Conservation (phyloP, 2,329 filamentous ascomycete species). For the Dactylonectria estremocensis region DNA sequence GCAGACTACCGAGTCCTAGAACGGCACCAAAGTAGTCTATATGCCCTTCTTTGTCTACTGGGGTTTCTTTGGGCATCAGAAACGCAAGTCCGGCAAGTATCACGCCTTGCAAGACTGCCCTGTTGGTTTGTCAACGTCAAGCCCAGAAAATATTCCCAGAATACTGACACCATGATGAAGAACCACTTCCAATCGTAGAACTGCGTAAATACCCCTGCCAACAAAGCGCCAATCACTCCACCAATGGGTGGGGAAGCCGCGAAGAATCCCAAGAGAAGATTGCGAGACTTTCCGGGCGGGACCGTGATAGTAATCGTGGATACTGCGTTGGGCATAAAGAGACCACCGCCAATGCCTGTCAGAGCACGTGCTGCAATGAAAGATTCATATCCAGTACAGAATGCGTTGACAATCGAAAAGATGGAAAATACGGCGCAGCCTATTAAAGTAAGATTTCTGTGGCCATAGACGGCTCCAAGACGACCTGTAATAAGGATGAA, state of each 20-base stretch:
- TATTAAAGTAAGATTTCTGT: constrained; percentile 62
- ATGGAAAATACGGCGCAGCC: constrained; percentile 60
- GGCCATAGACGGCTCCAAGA: constrained; percentile 67
- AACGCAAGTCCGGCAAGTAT: constrained; percentile 29
- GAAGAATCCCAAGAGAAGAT: constrained; percentile 38
- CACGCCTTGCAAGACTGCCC: constrained; percentile 26
- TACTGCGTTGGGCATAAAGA: constrained; percentile 67
- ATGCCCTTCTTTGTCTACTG: constrained; percentile 44
- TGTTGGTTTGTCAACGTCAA: background rate
- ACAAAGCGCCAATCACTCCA: constrained; percentile 58
- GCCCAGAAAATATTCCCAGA: too few species aligned
- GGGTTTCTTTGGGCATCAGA: constrained; percentile 36
- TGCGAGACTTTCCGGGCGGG: constrained; percentile 58
- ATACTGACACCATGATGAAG: constrained; percentile 57
- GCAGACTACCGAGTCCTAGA: constrained; percentile 57
- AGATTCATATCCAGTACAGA: constrained; percentile 58
- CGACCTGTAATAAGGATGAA: constrained; percentile 68
- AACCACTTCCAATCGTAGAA: constrained; percentile 56
- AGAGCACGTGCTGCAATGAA: constrained; percentile 63
- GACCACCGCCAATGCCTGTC: constrained; percentile 63
- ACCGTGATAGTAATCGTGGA: constrained; percentile 65
- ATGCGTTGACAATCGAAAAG: constrained; percentile 61
- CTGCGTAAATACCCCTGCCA: constrained; percentile 56
- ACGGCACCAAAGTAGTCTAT: constrained; percentile 56
- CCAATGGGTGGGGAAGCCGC: constrained; percentile 56